Conservation (phyloP, 169 alveolate species). For the Ichthyophthirius multifiliis region DNA sequence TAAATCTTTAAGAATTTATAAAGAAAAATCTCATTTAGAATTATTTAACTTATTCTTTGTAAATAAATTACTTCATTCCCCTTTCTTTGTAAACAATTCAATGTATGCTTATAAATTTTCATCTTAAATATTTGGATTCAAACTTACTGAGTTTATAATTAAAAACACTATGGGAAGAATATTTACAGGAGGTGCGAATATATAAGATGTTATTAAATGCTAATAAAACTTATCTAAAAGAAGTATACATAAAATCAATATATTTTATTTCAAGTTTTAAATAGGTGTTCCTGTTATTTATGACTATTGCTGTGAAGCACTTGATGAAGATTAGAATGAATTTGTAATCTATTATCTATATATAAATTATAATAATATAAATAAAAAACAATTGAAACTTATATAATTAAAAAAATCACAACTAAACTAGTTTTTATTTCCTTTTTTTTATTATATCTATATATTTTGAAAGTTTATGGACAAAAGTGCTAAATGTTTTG, state of each 20-base stretch:
- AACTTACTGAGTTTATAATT: constrained; percentile 18
- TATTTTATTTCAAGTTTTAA: background rate
- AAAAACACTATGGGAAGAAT: constrained; percentile 36
- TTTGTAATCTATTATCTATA: background rate
- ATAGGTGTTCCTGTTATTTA: constrained; percentile 11
- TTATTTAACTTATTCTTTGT: background rate
- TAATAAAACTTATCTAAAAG: background rate
- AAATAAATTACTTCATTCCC: background rate
- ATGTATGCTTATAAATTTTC: background rate
- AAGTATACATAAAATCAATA: background rate
- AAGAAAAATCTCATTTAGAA: background rate
- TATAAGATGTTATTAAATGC: constrained; percentile 1
- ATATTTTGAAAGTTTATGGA: constrained; percentile 7
- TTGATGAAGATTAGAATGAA: constrained; percentile 22
- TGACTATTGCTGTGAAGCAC: constrained; percentile 38
- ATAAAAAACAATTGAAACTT: background rate
- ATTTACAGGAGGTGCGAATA: constrained; percentile 28
- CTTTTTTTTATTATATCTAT: background rate
- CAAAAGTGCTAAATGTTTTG: constrained; percentile 5
- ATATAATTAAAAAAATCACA: too few relatives aligned
- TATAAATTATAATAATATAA: background rate
- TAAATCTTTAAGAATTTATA: background rate
- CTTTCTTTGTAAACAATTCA: background rate
- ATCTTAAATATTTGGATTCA: background rate
- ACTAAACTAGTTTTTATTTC: background rate